These are phyloP conservation scores for Spathaspora hagerdaliae DNA, from an alignment of 805 yeast species.

Conservation along the genomic window DNA sequence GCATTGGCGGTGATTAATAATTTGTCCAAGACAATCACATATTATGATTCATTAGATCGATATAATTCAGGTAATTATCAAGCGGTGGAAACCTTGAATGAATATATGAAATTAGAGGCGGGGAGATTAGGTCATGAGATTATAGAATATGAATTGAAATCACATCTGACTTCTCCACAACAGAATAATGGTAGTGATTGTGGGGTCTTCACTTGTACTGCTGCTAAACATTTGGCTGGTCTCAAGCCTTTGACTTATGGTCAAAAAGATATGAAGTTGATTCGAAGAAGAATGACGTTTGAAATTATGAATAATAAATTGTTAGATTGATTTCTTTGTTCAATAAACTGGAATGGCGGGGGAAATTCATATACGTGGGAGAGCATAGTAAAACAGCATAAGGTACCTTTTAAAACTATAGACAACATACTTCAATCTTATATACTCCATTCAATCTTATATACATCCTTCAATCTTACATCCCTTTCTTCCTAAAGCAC, in stretches of 20 bases:
- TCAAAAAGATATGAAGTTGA: slow-evolving; percentile 63
- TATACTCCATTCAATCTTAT: too few species aligned
- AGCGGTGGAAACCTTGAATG: slow-evolving; percentile 45
- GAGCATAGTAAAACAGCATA: too few species aligned
- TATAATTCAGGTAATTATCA: slow-evolving; percentile 36
- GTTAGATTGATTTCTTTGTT: slow-evolving; percentile 18
- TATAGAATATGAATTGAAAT: slow-evolving; percentile 19
- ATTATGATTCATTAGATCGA: slow-evolving; percentile 67
- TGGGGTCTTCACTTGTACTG: slow-evolving; percentile 88
- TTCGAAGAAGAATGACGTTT: slow-evolving; percentile 67
- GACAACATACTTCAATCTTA: too few species aligned
- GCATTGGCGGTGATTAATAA: slow-evolving; percentile 79
- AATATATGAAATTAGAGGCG: slow-evolving; percentile 68
- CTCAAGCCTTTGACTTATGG: slow-evolving; percentile 48
- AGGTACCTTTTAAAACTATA: too few species aligned
- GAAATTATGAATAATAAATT: slow-evolving; percentile 43
- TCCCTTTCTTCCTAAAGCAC: not conserved
- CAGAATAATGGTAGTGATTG: slow-evolving; percentile 92
- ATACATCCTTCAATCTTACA: too few species aligned
- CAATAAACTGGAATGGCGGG: too few species aligned
- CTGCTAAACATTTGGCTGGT: slow-evolving; percentile 58
- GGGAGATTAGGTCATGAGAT: slow-evolving; percentile 35
- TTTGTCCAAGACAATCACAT: slow-evolving; percentile 51
- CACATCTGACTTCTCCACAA: slow-evolving; percentile 54
- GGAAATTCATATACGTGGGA: too few species aligned